Conservation (phyloP, 1,284 basidiomycete genomes). For the Fistulinella cinereoalba region DNA sequence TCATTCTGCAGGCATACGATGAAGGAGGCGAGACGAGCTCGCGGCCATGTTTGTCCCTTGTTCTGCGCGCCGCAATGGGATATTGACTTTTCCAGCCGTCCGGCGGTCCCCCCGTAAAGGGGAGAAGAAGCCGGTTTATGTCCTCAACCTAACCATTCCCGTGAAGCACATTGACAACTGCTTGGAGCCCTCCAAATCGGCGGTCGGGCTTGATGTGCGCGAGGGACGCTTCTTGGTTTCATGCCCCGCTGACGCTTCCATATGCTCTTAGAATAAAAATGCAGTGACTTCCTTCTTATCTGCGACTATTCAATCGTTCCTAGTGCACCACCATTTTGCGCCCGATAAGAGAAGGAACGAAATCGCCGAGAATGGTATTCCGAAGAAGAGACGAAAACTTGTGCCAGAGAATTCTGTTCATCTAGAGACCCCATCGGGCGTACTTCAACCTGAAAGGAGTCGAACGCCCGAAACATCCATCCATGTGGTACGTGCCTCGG, state of each 20-base stretch:
- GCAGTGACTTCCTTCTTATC: constrained; percentile 55
- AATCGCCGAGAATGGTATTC: constrained; percentile 18
- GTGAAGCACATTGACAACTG: constrained; percentile 69
- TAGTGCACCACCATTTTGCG: constrained; percentile 63
- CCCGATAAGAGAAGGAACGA: constrained; percentile 21
- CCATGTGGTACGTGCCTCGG: constrained; percentile 20
- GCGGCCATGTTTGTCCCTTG: constrained; percentile 41
- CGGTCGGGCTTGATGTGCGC: constrained; percentile 66
- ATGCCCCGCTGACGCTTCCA: constrained; percentile 10
- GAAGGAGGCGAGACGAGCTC: constrained; percentile 51
- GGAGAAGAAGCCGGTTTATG: constrained; percentile 78
- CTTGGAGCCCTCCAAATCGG: constrained; percentile 71
- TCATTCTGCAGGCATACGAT: constrained; percentile 52
- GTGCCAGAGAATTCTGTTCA: constrained; percentile 10
- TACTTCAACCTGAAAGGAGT: constrained; percentile 9
- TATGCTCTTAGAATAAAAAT: constrained; percentile 43
- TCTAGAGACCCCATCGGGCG: constrained; percentile 14
- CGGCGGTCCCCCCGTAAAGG: constrained; percentile 72
- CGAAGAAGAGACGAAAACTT: constrained; percentile 43
- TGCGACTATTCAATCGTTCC: constrained; percentile 60
- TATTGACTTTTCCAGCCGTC: constrained; percentile 36
- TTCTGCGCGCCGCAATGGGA: constrained; percentile 4
- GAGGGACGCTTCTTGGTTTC: constrained; percentile 1
- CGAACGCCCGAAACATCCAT: constrained; percentile 7
- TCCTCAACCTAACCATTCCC: constrained; percentile 71